Evolutionary conservation across 2,329 filamentous ascomycete genomes (phyloP).

Genomic region (Penicillium sclerotigenum): DNA sequence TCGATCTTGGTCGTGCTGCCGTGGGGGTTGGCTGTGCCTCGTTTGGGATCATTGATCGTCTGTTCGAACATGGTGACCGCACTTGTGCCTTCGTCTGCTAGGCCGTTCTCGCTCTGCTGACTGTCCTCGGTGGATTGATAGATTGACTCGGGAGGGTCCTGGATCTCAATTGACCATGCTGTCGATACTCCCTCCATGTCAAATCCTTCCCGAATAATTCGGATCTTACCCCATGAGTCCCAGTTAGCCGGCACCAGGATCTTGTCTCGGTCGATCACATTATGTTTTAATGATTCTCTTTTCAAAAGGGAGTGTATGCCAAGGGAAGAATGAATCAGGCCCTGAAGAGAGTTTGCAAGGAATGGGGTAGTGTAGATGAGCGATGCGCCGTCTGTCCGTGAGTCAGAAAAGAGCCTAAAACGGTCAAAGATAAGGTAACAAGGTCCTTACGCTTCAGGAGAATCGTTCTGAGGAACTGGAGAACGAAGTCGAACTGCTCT

Average conservation of each 20-base stretch:
- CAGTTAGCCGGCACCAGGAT: constrained; percentile 93
- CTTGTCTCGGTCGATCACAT: constrained; percentile 90
- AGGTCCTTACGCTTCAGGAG: constrained; percentile 71
- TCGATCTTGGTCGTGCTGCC: constrained; percentile 49
- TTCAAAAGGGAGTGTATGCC: constrained; percentile 81
- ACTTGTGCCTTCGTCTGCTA: constrained; percentile 47
- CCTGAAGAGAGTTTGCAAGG: constrained; percentile 71
- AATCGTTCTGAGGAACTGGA: constrained; percentile 88
- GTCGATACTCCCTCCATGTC: constrained; percentile 83
- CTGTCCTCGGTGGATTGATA: constrained; percentile 25
- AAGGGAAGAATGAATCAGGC: constrained; percentile 77
- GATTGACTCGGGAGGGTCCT: constrained; percentile 47
- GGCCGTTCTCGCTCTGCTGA: constrained; percentile 19
- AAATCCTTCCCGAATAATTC: constrained; percentile 85
- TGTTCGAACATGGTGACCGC: constrained; percentile 74
- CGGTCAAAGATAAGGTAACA: constrained; percentile 11
- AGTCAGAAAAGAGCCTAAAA: constrained; percentile 14
- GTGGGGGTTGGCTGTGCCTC: constrained; percentile 55
- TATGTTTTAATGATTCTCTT: constrained; percentile 75
- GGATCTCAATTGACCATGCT: constrained; percentile 82
- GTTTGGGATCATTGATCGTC: constrained; percentile 71
- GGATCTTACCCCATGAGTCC: constrained; percentile 98
- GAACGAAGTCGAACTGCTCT: constrained; percentile 91
- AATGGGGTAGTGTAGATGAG: constrained; percentile 81
- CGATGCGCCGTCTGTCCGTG: constrained; percentile 67